These are phyloP conservation scores for Podospora tetraspora DNA, from an alignment of 495 filamentous ascomycete genomes.

Conservation along the genomic window DNA sequence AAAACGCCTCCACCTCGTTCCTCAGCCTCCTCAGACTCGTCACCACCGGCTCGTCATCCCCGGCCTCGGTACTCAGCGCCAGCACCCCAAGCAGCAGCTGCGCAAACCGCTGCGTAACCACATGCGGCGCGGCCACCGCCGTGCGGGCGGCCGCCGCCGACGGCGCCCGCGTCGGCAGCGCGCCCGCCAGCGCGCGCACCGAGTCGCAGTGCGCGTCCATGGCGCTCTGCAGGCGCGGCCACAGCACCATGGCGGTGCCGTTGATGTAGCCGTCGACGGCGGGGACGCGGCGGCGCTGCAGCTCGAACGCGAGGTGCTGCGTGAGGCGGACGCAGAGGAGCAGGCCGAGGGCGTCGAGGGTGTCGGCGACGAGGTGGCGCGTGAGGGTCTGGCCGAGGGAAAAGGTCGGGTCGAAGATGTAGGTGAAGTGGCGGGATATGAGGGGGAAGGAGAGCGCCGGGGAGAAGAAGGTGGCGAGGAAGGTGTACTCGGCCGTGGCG, in stretches of 20 bases:
- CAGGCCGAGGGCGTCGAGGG: constrained; percentile 77
- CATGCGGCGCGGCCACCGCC: constrained; percentile 81
- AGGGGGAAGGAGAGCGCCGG: constrained; percentile 50
- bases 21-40: constrained; percentile 71
- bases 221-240: constrained; percentile 89
- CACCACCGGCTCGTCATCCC: constrained; percentile 87
- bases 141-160: constrained; percentile 53
- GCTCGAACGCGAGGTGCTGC: constrained; percentile 86
- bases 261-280: constrained; percentile 89
- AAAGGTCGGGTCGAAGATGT: constrained; percentile 83
- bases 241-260: constrained; percentile 88
- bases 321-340: constrained; percentile 89
- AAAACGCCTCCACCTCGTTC: constrained; percentile 69
- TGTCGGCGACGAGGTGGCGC: constrained; percentile 67
- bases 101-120: constrained; percentile 86
- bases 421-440: constrained; percentile 62
- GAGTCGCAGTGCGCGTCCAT: constrained; percentile 93
- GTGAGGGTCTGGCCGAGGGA: constrained; percentile 70
- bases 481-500: constrained; percentile 88
- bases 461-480: constrained; percentile 84
- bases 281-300: constrained; percentile 85
- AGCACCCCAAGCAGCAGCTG: constrained; percentile 83
- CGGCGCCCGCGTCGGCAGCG: constrained; percentile 39
- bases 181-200: constrained; percentile 55
- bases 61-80: constrained; percentile 73